Evolutionary conservation across 139 green algal genomes (phyloP), one percentile per base, ranked within the genome.

Genomic region (Auxenochlorella pyrenoidosa): DNA sequence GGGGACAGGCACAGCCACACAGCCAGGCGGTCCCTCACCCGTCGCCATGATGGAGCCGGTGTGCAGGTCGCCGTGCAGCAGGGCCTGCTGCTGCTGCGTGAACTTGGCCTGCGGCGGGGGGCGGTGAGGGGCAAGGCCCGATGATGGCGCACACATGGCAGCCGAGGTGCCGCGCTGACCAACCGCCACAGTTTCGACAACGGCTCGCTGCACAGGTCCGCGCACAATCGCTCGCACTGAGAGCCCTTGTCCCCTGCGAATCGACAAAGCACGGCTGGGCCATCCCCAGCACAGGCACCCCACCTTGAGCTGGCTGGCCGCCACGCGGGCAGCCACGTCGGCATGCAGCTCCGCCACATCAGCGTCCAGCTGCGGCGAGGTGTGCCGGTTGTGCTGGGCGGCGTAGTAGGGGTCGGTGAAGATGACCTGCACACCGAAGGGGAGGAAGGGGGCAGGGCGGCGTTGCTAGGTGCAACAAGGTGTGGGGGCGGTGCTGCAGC

Each of bases 1-100:
- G 36, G 54, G 54, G 63, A n/a, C n/a, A n/a, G n/a, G n/a, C n/a
- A n/a, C n/a, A n/a, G n/a, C n/a, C n/a, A n/a, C n/a, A n/a, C 28
- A 72, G 80, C 41, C n/a, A n/a, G n/a, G 85, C 82, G 89, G 63
- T 1, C 34, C 8, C 80, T 2, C 41, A 77, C 80, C 58, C 0
- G 94, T 97, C 58, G 94, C 94, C 97, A 99, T 99, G 75, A 99
- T 88, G 81, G 91, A 97, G 32, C 97, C 97, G 1, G 97, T 99
- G 95, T 99, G 97, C 71, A 99, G 90, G 92, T 99, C 97, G 2
- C 95, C 97, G 82, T 99, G 97, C 77, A 99, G 79, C 79, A 99
- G 92, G 24, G 97, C 97, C 91, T 99, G 89, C 5, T 86, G 75
- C 2, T 88, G 85, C 81, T 91, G 43, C n/a, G 89, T 88, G 91